Conservation (phyloP, 805 yeast genomes). For the Cyberlindnera misumaiensis region DNA sequence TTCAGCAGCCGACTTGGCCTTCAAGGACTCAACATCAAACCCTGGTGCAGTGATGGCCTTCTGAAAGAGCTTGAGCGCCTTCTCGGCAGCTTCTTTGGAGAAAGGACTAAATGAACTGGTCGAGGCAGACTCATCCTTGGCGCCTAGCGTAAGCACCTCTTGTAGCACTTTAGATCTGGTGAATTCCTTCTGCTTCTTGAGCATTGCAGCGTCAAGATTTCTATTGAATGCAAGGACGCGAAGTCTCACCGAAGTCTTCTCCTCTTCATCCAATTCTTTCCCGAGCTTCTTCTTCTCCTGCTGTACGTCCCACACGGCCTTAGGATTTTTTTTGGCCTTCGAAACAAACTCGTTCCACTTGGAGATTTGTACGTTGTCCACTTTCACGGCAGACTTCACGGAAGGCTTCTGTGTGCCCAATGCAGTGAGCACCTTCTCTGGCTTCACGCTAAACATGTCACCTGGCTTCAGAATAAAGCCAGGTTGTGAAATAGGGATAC, state of each 20-base stretch:
- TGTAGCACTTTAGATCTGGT: slow-evolving; percentile 16
- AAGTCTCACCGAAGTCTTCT: slow-evolving; percentile 13
- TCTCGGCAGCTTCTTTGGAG: slow-evolving; percentile 18
- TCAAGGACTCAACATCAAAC: slow-evolving; percentile 11
- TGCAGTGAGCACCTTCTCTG: slow-evolving; percentile 79
- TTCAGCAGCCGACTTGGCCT: slow-evolving; percentile 9
- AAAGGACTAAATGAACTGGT: slow-evolving; percentile 8
- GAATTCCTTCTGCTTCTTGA: slow-evolving; percentile 16
- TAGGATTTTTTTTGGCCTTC: slow-evolving; percentile 42
- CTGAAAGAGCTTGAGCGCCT: slow-evolving; percentile 18
- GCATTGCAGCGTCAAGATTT: slow-evolving; percentile 15
- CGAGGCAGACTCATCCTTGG: slow-evolving; percentile 10
- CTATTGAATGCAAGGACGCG: slow-evolving; percentile 14
- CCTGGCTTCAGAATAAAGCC: slow-evolving; percentile 75
- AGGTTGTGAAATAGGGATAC: slow-evolving; percentile 70
- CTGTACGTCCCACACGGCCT: slow-evolving; percentile 29
- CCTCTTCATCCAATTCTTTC: slow-evolving; percentile 11
- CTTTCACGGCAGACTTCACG: slow-evolving; percentile 54
- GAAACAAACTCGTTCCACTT: slow-evolving; percentile 72
- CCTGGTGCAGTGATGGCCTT: slow-evolving; percentile 12
- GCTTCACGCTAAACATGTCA: slow-evolving; percentile 79
- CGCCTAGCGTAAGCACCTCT: slow-evolving; percentile 13
- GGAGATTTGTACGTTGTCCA: slow-evolving; percentile 65
- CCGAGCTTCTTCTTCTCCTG: slow-evolving; percentile 32
- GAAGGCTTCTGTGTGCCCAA: slow-evolving; percentile 83